Base-by-base conservation (phyloP, 2,329 filamentous ascomycete species). In the Pseudocercospora fijiensis region DNA sequence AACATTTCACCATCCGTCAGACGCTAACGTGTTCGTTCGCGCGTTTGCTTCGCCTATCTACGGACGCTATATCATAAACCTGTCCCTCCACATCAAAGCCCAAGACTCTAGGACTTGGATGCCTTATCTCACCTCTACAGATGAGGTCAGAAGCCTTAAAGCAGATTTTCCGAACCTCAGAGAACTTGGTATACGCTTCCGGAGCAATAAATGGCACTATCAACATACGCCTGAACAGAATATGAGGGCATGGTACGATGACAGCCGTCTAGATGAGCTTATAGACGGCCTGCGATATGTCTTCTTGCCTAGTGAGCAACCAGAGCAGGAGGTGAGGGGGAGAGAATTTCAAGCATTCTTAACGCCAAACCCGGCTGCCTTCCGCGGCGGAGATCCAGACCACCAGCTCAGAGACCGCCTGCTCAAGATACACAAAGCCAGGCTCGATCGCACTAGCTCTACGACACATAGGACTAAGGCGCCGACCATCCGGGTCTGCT, bases 1-100 rank as follows among this genome's bases (percentile, higher is more conserved):
- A 26, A 69, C 70, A 20, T 77, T 77, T 62, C 69, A 73, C 61
- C 76, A 78, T 63, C 75, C 76, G 4, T 72, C 67, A 47, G 76
- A 78, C 63, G 75, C 74, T 9, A 78, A 78, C 66, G 75, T 78
- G 67, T 77, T 77, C 60, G 71, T 72, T 1, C 73, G 73, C 58
- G 75, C 75, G 13, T 67, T 76, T 20, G 67, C 72, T 2, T 66
- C 69, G 3, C 57, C 60, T 11, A 64, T 68, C 10, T 65, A 65
- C 13, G 63, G 69, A 1, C 61, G 61, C 0, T 67, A 67, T 45
- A 70, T 74, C 30, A 65, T 68, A 1, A 67, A 67, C 47, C 53
- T 77, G 20, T 70, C 65, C 26, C 66, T 78, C 18, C 72, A 75
- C 27, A 70, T 77, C 60, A 73, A 74, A 64, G 68, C 72, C 27